Evolutionary conservation across 2,329 filamentous ascomycete species (phyloP), one percentile per base, ranked within the genome.

Genomic region (Trichoderma pleuroti): DNA sequence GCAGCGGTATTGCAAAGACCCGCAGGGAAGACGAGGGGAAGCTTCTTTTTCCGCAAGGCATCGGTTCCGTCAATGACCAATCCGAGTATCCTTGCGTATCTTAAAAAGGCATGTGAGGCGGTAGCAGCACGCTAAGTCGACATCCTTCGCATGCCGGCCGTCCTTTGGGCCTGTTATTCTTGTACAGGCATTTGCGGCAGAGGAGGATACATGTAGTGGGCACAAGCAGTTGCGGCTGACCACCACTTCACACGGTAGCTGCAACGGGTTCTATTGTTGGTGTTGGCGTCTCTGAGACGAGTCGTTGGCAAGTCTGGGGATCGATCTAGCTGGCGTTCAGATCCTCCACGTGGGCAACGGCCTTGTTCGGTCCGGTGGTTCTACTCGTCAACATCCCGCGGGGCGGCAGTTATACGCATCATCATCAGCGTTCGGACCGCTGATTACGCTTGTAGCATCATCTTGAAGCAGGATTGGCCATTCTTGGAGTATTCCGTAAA

Each of bases 211-310:
- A 21, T 60, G 18, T 21, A 59, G 56, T 24, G 46, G 46, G 46
- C 46, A 52, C 46, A 12, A 52, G 56, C 32, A 34, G 34, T 7
- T 68, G 26, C 52, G 30, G 56, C 67, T 69, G 67, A 69, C 67
- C 67, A 69, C 67, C 67, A 62, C 32, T 39, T 69, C n/a, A 12
- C 26, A 32, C 30, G 65, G 59, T 21, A 42, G 16, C 42, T 54
- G 67, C 24, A 36, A 59, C 57, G 24, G 49, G 49, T 46, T 59
- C 11, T 56, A 46, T 32, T 56, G 39, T 24, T 66, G 61, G 61
- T 49, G 46, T 18, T 66, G 21, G 61, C 39, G 42, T 32, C 57
- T 34, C 36, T 70, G 68, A 70, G 66, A 70, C 68, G 34, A n/a
- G 34, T 57, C 32, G 24, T 28, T 21, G 21, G 36, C 42, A 14